Conservation (phyloP, 441 rosid species). For the Mallotus japonicus region DNA sequence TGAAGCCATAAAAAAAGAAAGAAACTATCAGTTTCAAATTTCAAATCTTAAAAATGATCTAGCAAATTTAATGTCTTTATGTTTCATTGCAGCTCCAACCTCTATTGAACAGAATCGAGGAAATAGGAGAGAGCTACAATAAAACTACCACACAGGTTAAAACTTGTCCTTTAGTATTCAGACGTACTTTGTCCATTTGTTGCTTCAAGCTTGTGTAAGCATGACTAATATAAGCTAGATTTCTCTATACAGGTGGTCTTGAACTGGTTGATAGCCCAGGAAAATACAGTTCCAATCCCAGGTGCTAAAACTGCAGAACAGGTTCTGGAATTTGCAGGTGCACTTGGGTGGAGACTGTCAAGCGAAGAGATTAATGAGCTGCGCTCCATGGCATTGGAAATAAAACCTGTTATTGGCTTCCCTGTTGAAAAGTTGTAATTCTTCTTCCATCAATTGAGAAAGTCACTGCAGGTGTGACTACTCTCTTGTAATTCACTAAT, state of each 20-base stretch:
- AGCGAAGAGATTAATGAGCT: slow-evolving; percentile 63
- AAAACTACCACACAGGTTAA: slow-evolving; percentile 86
- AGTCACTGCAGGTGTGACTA: background rate
- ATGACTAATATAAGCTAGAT: background rate
- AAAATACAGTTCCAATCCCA: slow-evolving; percentile 86
- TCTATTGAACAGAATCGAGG: slow-evolving; percentile 59
- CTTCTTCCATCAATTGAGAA: background rate
- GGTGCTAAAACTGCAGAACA: slow-evolving; percentile 89
- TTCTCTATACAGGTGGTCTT: slow-evolving; percentile 59
- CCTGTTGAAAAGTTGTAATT: slow-evolving; percentile 72
- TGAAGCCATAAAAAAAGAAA: too few species aligned
- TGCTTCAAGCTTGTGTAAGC: background rate
- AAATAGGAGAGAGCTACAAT: slow-evolving; percentile 58
- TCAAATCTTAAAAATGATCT: background rate
- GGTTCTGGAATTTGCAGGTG: slow-evolving; percentile 78
- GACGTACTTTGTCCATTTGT: background rate
- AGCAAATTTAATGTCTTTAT: background rate
- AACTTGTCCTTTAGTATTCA: slow-evolving; percentile 15
- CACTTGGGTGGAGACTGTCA: slow-evolving; percentile 78
- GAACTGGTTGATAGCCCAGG: slow-evolving; percentile 94
- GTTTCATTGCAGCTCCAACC: slow-evolving; percentile 70
- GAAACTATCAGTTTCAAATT: background rate
- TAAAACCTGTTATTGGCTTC: slow-evolving; percentile 60
- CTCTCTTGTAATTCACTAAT: background rate
- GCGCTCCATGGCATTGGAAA: slow-evolving; percentile 65